These are phyloP conservation scores for Paramecium caudatum DNA, from an alignment of 73 alveolate species.

Conservation along the genomic window DNA sequence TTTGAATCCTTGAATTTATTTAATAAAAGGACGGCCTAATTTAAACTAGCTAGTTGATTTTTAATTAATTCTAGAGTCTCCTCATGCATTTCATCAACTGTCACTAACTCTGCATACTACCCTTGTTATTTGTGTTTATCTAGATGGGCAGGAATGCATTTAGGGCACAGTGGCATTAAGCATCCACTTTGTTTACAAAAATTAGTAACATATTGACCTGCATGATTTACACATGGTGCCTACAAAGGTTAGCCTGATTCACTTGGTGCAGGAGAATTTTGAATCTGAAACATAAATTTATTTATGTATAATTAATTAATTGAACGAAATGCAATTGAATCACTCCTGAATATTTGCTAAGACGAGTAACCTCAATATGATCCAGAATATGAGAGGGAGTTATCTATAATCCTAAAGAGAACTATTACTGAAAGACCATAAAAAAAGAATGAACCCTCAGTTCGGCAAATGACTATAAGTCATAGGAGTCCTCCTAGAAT, in stretches of 20 bases:
- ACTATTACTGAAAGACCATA: neutral
- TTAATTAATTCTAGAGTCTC: constrained; percentile 66
- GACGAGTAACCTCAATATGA: neutral
- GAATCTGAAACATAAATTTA: constrained; percentile 13
- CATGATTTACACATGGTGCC: constrained; percentile 70
- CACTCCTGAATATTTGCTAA: constrained; percentile 35
- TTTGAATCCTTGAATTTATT: constrained; percentile 67
- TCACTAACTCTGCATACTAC: constrained; percentile 68
- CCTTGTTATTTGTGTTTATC: constrained; percentile 64
- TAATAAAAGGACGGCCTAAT: constrained; percentile 45
- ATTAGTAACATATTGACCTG: constrained; percentile 61
- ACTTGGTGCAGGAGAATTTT: constrained; percentile 47
- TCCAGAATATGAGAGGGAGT: neutral
- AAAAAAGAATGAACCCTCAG: neutral
- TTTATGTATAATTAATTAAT: constrained; percentile 46
- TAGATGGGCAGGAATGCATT: constrained; percentile 68
- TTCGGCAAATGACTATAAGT: constrained; percentile 1
- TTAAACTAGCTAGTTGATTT: constrained; percentile 26
- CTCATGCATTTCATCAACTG: constrained; percentile 68
- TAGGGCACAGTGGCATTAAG: constrained; percentile 77
- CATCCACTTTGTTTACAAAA: constrained; percentile 69
- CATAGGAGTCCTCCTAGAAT: neutral
- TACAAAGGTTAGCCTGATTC: neutral
- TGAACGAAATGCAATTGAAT: constrained; percentile 40
- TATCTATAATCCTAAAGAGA: neutral